phyloP scores from a whole-genome alignment of 163 green algal genomes.

The Chlamydomonas reinhardtii region DNA sequence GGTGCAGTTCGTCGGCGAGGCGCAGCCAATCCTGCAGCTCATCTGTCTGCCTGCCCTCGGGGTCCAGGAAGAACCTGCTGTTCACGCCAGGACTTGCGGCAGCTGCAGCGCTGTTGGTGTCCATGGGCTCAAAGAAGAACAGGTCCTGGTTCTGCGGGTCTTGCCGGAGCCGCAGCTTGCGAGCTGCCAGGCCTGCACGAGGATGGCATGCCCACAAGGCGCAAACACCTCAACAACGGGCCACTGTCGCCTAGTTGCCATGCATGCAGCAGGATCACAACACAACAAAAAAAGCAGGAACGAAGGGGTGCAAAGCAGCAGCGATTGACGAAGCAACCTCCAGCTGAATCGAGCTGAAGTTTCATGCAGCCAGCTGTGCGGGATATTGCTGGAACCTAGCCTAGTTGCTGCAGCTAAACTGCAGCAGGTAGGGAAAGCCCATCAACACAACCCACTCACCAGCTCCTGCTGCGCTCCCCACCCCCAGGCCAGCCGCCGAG shows the following conservation, averaged over 20 bases:
- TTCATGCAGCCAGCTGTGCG: no score
- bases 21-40: constrained; percentile 11
- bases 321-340: no score
- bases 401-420: no score
- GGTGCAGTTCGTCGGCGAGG: constrained; percentile 10
- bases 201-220: constrained; percentile 23
- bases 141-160: constrained; percentile 6
- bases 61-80: constrained; percentile 24
- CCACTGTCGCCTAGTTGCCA: constrained; percentile 2
- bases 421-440: no score
- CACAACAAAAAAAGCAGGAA: no score
- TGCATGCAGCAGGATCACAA: constrained; percentile 21
- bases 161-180: constrained; percentile 34
- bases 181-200: constrained; percentile 21
- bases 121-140: no score
- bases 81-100: constrained; percentile 2
- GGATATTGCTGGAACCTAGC: no score
- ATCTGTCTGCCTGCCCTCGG: constrained; percentile 1
- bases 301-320: no score
- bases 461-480: no score
- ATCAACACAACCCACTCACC: no score
- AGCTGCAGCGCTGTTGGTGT: not conserved
- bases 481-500: no score
- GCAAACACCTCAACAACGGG: not conserved
- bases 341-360: no score